These are phyloP conservation scores for Rhizopus delemar DNA, from an alignment of 371 early-diverging fungal species.

Conservation along the genomic window DNA sequence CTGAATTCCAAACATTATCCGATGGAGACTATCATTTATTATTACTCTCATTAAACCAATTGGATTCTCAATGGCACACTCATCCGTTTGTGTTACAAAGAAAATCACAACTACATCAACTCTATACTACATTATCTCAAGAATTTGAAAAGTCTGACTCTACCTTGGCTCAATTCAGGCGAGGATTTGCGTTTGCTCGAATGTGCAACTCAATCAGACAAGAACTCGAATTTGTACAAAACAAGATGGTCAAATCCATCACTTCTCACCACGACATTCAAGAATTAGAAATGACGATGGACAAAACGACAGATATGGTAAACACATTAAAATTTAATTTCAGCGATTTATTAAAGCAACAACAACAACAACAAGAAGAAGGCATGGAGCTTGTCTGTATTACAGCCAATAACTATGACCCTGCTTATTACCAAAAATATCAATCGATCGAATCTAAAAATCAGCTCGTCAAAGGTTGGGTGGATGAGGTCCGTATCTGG, in stretches of 20 bases:
- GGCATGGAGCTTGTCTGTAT: background rate
- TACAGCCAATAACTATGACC: slow-evolving; percentile 8
- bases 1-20: slow-evolving; percentile 31
- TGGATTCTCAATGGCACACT: slow-evolving; percentile 14
- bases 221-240: slow-evolving; percentile 48
- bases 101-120: slow-evolving; percentile 22
- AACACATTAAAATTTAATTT: slow-evolving; percentile 25
- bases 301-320: slow-evolving; percentile 33
- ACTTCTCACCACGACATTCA: slow-evolving; percentile 40
- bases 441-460: slow-evolving; percentile 37
- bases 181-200: slow-evolving; percentile 38
- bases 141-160: slow-evolving; percentile 31
- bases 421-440: slow-evolving; percentile 31
- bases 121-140: slow-evolving; percentile 15
- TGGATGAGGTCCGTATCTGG: slow-evolving; percentile 51
- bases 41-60: slow-evolving; percentile 12
- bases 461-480: slow-evolving; percentile 46
- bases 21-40: slow-evolving; percentile 27
- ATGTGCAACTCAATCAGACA: slow-evolving; percentile 36
- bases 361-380: background rate
- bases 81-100: slow-evolving; percentile 23
- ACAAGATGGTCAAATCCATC: slow-evolving; percentile 43
- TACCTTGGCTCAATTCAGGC: slow-evolving; percentile 26
- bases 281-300: slow-evolving; percentile 38
- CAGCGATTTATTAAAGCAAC: slow-evolving; percentile 24